Evolutionary conservation across 2,329 filamentous ascomycete genomes (phyloP).

Genomic region (Stachybotrys echinatus): DNA sequence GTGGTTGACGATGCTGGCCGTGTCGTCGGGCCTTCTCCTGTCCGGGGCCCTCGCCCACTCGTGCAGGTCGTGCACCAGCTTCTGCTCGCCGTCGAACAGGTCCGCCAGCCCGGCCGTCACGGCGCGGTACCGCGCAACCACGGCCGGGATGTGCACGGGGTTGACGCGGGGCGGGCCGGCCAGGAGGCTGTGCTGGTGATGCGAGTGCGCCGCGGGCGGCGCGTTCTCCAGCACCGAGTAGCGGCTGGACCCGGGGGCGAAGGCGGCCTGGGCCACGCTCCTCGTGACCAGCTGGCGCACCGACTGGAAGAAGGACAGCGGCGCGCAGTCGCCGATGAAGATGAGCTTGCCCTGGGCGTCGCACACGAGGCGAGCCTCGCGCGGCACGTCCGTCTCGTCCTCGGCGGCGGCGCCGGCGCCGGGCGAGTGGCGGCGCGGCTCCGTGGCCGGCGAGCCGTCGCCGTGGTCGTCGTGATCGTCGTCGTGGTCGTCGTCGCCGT

Average conservation of each 20-base stretch:
- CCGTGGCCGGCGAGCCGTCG: constrained; percentile 1
- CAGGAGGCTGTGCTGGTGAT: background rate
- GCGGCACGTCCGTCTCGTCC: constrained; percentile 50
- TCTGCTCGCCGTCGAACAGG: constrained; percentile 35
- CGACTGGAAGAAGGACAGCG: constrained; percentile 50
- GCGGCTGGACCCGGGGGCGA: constrained; percentile 44
- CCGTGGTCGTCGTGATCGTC: background rate
- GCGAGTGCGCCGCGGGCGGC: constrained; percentile 7
- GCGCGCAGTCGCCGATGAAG: constrained; percentile 52
- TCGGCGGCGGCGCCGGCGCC: constrained; percentile 22
- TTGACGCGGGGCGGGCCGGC: constrained; percentile 19
- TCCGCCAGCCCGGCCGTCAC: constrained; percentile 42
- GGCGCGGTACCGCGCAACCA: constrained; percentile 30
- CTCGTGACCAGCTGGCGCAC: constrained; percentile 46
- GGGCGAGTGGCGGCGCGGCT: constrained; percentile 42
- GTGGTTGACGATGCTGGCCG: constrained; percentile 38
- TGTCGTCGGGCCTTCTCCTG: constrained; percentile 25
- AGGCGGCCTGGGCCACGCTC: constrained; percentile 42
- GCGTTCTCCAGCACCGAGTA: constrained; percentile 45
- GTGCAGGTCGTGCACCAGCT: constrained; percentile 32
- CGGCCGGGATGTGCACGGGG: constrained; percentile 15
- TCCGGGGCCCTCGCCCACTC: constrained; percentile 31
- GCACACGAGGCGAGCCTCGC: constrained; percentile 45
- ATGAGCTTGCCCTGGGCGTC: constrained; percentile 49
- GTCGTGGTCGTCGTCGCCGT: constrained; percentile 9